Conservation (phyloP, 306 rosid genomes). For the Sicyos baderoa region DNA sequence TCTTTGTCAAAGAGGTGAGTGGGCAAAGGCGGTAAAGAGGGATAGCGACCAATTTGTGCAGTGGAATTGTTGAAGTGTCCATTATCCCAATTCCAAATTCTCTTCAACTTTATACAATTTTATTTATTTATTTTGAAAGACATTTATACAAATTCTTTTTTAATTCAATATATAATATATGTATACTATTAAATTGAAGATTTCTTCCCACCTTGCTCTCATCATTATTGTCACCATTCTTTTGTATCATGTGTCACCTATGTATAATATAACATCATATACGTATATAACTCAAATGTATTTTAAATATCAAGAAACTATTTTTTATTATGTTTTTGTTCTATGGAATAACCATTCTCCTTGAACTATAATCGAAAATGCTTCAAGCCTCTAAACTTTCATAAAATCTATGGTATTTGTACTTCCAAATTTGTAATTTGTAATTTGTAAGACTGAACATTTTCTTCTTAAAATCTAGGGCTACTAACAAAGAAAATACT, state of each 20-base stretch:
- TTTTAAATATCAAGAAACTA: neutral
- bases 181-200: neutral
- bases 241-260: neutral
- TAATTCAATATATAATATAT: neutral
- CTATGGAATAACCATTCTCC: no score
- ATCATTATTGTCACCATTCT: conserved; percentile 6
- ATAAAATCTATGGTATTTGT: no score
- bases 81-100: neutral
- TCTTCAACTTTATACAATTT: neutral
- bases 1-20: neutral
- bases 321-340: no score
- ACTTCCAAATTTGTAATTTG: no score
- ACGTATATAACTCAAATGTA: neutral
- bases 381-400: no score
- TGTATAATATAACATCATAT: neutral
- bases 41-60: neutral
- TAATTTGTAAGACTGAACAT: no score
- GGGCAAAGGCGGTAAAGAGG: conserved; percentile 12
- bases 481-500: no score
- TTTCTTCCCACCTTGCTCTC: neutral
- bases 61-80: conserved; percentile 18
- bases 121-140: no score
- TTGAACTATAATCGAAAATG: no score
- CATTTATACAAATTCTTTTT: neutral
- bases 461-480: no score